A percentile compares a stretch with the other conserved stretches of the same genome.
Conservation (phyloP, 805 yeast species). For the Cyberlindnera xylosilytica region DNA sequence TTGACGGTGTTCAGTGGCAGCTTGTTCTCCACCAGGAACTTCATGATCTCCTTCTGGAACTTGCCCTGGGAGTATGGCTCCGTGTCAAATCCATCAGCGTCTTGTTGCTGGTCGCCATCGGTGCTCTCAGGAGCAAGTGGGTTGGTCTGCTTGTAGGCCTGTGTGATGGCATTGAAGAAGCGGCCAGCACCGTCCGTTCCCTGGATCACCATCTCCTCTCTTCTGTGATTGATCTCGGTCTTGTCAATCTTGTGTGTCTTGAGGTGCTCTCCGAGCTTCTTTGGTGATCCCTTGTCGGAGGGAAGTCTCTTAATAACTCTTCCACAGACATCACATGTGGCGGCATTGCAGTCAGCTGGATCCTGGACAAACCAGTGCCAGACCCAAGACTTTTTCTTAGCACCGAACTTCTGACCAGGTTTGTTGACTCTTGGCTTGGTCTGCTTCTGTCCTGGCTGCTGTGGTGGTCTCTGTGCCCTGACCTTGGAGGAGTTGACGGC, state of each 20-base stretch:
- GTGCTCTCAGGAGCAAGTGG: conserved; percentile 6
- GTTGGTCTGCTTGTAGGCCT: conserved; percentile 1
- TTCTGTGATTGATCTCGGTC: conserved; percentile 37
- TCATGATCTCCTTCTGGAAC: conserved; percentile 49
- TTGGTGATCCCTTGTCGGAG: conserved; percentile 57
- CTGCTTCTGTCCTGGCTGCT: conserved; percentile 7
- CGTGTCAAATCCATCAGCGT: conserved; percentile 32
- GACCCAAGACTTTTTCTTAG: conserved; percentile 60
- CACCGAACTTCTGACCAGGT: conserved; percentile 57
- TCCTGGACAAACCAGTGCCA: conserved; percentile 63
- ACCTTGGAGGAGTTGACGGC: conserved; percentile 20
- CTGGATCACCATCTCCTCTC: conserved; percentile 25
- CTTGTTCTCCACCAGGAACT: conserved; percentile 50
- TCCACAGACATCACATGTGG: conserved; percentile 54
- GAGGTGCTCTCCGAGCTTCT: conserved; percentile 54
- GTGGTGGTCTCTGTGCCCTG: conserved; percentile 2
- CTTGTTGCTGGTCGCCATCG: conserved; percentile 2
- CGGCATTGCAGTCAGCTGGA: conserved; percentile 42
- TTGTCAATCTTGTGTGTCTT: conserved; percentile 48
- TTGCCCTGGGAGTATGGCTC: conserved; percentile 42
- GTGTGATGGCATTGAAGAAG: neutral
- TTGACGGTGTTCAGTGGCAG: conserved; percentile 45
- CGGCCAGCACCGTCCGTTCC: conserved; percentile 2
- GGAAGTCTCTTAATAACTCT: conserved; percentile 44
- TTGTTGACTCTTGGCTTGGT: conserved; percentile 35